Evolutionary conservation across 176 grass and related monocot genomes (phyloP).

Genomic region (Oryza punctata): DNA sequence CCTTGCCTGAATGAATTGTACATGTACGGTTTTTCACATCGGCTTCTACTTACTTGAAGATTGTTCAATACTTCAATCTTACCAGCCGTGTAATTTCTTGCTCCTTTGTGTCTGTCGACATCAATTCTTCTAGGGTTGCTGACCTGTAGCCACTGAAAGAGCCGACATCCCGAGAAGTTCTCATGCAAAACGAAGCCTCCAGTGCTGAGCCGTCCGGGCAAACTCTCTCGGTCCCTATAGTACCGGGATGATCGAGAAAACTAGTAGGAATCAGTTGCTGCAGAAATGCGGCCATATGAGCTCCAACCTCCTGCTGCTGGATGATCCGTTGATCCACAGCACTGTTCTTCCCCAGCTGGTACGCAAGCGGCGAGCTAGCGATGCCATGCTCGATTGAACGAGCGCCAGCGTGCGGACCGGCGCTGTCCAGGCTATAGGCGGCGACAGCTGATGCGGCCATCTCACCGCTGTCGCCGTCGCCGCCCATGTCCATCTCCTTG

Average conservation of each 20-base stretch:
- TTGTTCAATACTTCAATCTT: neutral
- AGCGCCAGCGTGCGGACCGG: neutral
- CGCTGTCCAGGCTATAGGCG: neutral
- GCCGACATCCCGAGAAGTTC: neutral
- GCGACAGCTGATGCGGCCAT: neutral
- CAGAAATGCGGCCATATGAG: neutral
- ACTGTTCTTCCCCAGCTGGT: too few species aligned
- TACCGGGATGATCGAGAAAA: neutral
- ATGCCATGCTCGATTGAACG: too few species aligned
- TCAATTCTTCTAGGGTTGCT: neutral
- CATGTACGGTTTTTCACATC: neutral
- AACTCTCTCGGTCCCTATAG: neutral
- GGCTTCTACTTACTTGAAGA: neutral
- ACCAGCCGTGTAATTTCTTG: neutral
- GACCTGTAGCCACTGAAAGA: neutral
- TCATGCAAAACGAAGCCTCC: neutral
- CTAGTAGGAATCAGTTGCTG: neutral
- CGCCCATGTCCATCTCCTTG: constrained; percentile 38
- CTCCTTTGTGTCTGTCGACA: neutral
- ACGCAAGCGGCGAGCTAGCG: too few species aligned
- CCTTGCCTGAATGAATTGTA: neutral
- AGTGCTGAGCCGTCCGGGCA: neutral
- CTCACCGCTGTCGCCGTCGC: too few species aligned
- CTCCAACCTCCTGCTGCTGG: neutral
- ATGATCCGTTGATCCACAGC: neutral